phyloP scores from a whole-genome alignment of 139 green algal genomes.

The Chlamydomonas sp. region DNA sequence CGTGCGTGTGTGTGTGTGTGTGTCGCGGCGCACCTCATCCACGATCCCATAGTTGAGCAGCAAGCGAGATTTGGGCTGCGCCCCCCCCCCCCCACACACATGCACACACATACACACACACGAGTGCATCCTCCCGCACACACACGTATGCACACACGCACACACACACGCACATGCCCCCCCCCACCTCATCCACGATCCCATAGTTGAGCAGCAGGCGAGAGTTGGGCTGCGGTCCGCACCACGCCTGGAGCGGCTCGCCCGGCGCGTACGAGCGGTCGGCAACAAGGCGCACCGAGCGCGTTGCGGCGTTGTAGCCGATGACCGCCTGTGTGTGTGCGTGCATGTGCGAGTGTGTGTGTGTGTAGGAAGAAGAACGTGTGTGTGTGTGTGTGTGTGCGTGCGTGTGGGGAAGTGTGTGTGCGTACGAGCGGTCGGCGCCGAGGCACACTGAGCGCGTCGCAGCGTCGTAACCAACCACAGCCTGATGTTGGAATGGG shows the following conservation, averaged over 20 bases:
- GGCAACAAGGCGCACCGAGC: slow-evolving; percentile 56
- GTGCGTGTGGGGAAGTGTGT: background rate
- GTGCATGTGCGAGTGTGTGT: background rate
- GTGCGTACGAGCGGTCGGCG: too few species aligned
- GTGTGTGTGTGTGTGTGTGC: background rate
- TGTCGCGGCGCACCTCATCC: slow-evolving; percentile 23
- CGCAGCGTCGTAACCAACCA: too few species aligned
- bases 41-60: slow-evolving; percentile 66
- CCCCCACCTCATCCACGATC: slow-evolving; percentile 44
- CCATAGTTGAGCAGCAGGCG: slow-evolving; percentile 61
- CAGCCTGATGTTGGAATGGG: too few species aligned
- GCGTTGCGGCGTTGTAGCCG: slow-evolving; percentile 37
- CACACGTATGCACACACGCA: background rate
- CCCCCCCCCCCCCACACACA: slow-evolving; percentile 80
- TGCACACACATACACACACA: background rate
- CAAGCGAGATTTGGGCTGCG: slow-evolving; percentile 79
- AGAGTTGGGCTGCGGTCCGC: slow-evolving; percentile 88
- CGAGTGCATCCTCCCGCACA: background rate
- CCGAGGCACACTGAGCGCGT: too few species aligned
- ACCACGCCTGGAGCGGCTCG: slow-evolving; percentile 81
- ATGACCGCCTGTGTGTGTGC: slow-evolving; percentile 67
- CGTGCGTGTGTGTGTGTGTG: too few species aligned
- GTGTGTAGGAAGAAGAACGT: background rate
- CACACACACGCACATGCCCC: background rate
- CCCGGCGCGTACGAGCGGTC: slow-evolving; percentile 61